Evolutionary conservation across 2,329 filamentous ascomycete genomes (phyloP), one percentile per base, ranked within the genome.

Genomic region (Rhynchosporium secalis): DNA sequence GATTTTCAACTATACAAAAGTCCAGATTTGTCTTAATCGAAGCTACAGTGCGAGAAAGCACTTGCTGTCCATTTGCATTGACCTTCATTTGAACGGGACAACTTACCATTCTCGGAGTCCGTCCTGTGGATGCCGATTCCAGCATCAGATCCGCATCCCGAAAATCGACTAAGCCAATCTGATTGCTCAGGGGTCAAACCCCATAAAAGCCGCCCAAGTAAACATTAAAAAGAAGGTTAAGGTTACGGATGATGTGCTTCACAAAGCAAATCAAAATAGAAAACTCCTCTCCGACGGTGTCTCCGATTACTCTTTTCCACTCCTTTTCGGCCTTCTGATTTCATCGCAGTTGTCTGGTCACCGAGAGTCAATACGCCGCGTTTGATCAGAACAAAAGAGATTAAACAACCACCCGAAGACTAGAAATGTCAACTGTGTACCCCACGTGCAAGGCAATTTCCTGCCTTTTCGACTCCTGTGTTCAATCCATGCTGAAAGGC

Each of bases 221-320:
- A 15, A 15, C 41, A 45, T 45, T 15, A 20, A n/a, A n/a, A n/a
- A 45, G 33, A 40, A 38, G 49, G 20, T 49, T 52, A 54, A 54
- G 20, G 51, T 41, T 54, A 41, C 51, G 38, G 33, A 46, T 56
- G 54, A 56, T 40, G 54, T 56, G 54, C 54, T 29, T n/a, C 20
- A 15, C 54, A 45, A 40, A 40, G 38, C 20, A 56, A 20, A 20
- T 20, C 20, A 33, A 56, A 46, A 45, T 45, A 46, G 33, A 33
- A 46, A 45, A 33, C 33, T 45, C 40, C 41, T 15, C 41, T 43
- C 28, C 40, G 40, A 41, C 33, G 36, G 51, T 43, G 52, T 43
- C 41, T 38, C 36, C 41, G 52, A 20, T 38, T 45, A 26, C 41
- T 38, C 20, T 31, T 45, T 43, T 29, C 9, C 15, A 8, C 8